phyloP scores from a whole-genome alignment of 495 filamentous ascomycete species.

The Lophiostoma macrostomum region DNA sequence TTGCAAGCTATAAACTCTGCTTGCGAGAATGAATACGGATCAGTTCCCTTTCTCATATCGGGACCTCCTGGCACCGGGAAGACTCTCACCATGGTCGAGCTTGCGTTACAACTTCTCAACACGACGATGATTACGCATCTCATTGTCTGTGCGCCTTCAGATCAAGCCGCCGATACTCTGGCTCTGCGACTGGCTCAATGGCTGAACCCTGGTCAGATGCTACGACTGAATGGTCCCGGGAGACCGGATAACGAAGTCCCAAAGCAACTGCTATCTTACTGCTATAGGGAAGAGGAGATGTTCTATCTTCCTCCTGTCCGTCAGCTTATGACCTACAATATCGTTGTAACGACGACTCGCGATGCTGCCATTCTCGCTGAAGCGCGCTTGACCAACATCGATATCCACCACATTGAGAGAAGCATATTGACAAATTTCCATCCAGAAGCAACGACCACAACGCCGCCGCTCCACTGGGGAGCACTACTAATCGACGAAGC shows the following conservation, averaged over 20 bases:
- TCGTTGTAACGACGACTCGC: conserved; percentile 52
- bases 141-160: conserved; percentile 55
- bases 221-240: conserved; percentile 49
- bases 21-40: conserved; percentile 46
- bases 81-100: conserved; percentile 55
- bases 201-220: conserved; percentile 43
- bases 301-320: conserved; percentile 51
- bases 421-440: conserved; percentile 35
- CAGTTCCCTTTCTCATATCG: conserved; percentile 52
- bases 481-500: conserved; percentile 58
- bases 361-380: conserved; percentile 51
- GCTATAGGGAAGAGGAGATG: conserved; percentile 45
- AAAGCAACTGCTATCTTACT: conserved; percentile 47
- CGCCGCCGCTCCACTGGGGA: conserved; percentile 48
- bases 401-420: conserved; percentile 40
- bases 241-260: conserved; percentile 52
- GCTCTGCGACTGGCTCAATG: conserved; percentile 46
- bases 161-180: conserved; percentile 55
- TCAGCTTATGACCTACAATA: conserved; percentile 49
- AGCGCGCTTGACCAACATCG: conserved; percentile 49
- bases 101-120: conserved; percentile 41
- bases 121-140: conserved; percentile 40
- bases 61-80: conserved; percentile 57
- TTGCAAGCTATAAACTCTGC: conserved; percentile 48
- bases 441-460: conserved; percentile 13